Evolutionary conservation across 306 rosid species (phyloP).

Genomic region (Dalbergia cultrata): DNA sequence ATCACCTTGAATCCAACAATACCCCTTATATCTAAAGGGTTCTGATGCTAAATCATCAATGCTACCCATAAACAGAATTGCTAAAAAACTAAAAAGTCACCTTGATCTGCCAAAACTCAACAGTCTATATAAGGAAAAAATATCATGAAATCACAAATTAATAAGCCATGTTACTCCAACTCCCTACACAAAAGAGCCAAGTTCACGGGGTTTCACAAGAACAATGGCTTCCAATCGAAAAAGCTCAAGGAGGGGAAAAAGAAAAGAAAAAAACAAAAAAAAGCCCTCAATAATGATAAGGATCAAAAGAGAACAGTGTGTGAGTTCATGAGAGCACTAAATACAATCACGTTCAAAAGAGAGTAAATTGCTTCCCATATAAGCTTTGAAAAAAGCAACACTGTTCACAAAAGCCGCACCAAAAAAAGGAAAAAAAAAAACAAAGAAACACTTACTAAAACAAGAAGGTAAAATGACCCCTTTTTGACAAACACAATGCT

Average conservation of each 20-base stretch:
- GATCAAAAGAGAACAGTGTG: constrained; percentile 52
- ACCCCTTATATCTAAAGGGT: constrained; percentile 44
- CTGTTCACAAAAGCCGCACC: constrained; percentile 51
- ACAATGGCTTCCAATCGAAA: constrained; percentile 37
- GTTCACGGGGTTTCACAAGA: constrained; percentile 55
- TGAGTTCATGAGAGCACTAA: constrained; percentile 59
- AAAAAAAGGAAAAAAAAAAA: constrained; percentile 14
- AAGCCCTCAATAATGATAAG: constrained; percentile 17
- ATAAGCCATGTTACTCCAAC: constrained; percentile 45
- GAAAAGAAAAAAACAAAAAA: neutral
- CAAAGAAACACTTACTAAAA: constrained; percentile 48
- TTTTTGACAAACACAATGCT: constrained; percentile 59
- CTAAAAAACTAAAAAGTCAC: neutral
- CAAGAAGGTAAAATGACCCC: constrained; percentile 47
- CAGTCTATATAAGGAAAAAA: neutral
- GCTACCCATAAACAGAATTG: constrained; percentile 56
- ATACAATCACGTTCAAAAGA: constrained; percentile 74
- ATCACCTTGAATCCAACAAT: constrained; percentile 46
- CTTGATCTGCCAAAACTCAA: constrained; percentile 55
- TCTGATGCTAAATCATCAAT: constrained; percentile 56
- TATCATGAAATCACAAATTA: constrained; percentile 31
- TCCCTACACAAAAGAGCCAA: constrained; percentile 40
- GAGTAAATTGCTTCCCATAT: constrained; percentile 79
- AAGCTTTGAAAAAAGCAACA: constrained; percentile 75
- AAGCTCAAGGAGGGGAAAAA: neutral